Evolutionary conservation across 1,284 basidiomycete genomes (phyloP), one percentile per base, ranked within the genome.

Genomic region (Cutaneotrichosporon dermatis): DNA sequence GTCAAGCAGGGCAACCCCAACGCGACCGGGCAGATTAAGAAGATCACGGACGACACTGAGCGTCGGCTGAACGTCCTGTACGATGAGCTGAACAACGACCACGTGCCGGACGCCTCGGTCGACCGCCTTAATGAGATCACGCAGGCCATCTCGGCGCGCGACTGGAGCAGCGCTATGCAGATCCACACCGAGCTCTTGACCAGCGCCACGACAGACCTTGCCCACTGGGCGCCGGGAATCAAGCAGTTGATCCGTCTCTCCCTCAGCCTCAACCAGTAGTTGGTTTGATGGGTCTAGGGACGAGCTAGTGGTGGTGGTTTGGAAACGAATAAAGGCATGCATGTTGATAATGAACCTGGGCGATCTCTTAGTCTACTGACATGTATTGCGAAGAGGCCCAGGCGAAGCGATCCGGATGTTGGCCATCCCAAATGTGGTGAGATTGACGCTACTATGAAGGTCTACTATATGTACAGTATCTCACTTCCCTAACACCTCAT

Each of bases 11-110:
- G 80, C 11, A 83, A 68, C 45, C 16, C 51, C 12, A 25, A 45
- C 34, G 62, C 46, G 55, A 12, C 74, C 90, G 15, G 37, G 11
- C 42, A 87, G 66, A 88, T 94, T 80, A 89, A 88, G 76, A 86
- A 89, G 40, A 83, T 94, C 68, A 85, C 87, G 0, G 91, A 93
- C 61, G 94, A 97, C 71, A 84, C 92, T 2, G 92, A 96, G 73
- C 84, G 91, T 34, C 83, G 94, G 35, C 82, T 96, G 71, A 93
- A 88, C 74, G 83, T 87, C 4, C 79, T 97, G 55, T 95, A 95
- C 69, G 94, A 97, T 74, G 87, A 87, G 36, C 79, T 97, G 67
- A 97, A 97, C 78, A 94, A 92, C 72, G 92, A 91, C 67, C 88
- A 89, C 6, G 76, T 97, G 16, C 87, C 89, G n/a, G 80, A 81